Conservation (phyloP, 495 filamentous ascomycete species). For the Penicillium cinerascens region DNA sequence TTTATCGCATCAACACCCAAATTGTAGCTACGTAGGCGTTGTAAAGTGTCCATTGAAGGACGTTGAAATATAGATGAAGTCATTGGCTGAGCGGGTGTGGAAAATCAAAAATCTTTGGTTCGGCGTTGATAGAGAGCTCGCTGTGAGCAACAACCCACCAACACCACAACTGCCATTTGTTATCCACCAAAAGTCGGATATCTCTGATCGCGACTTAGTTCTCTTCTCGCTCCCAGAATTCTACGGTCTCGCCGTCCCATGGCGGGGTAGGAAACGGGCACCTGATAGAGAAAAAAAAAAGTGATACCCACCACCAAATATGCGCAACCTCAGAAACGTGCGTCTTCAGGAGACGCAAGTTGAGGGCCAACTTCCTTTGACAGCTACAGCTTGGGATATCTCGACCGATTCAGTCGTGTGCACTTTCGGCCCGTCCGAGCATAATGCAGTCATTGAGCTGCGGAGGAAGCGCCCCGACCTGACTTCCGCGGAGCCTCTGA, state of each 20-base stretch:
- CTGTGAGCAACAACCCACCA: background rate
- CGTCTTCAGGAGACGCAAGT: constrained; percentile 56
- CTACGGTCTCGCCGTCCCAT: constrained; percentile 25
- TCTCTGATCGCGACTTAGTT: constrained; percentile 5
- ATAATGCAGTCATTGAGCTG: constrained; percentile 62
- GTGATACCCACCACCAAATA: constrained; percentile 36
- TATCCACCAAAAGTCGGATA: background rate
- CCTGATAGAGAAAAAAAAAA: constrained; percentile 22
- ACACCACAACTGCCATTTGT: background rate
- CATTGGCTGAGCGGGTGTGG: constrained; percentile 43
- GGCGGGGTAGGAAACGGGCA: constrained; percentile 37
- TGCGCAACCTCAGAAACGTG: constrained; percentile 79
- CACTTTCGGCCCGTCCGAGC: constrained; percentile 67
- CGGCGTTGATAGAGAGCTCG: constrained; percentile 24
- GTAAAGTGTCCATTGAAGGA: constrained; percentile 15
- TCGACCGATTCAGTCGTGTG: constrained; percentile 67
- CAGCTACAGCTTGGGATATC: constrained; percentile 74
- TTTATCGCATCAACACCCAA: constrained; percentile 3
- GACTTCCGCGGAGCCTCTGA: constrained; percentile 33
- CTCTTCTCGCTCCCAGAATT: constrained; percentile 2
- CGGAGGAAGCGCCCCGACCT: constrained; percentile 41
- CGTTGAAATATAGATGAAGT: constrained; percentile 49
- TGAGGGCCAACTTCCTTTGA: constrained; percentile 55
- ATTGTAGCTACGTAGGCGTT: constrained; percentile 24
- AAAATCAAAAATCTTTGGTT: constrained; percentile 47